A percentile compares a stretch with the other conserved stretches of the same genome.
phyloP scores from a whole-genome alignment of 2,329 filamentous ascomycete genomes.

The Ophiostoma novo-ulmi region DNA sequence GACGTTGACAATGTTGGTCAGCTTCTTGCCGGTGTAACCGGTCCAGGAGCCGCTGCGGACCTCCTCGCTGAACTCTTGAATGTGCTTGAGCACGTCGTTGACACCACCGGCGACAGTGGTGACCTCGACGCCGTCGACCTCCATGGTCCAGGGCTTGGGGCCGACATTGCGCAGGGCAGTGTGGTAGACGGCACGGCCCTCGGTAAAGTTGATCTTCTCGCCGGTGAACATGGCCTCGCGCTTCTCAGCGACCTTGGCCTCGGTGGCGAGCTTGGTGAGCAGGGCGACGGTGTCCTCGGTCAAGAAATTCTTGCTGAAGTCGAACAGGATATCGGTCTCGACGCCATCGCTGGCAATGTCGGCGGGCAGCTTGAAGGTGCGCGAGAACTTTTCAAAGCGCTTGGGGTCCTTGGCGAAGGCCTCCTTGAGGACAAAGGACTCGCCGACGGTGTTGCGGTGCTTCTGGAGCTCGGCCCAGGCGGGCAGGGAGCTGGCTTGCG shows the following conservation, averaged over 20 bases:
- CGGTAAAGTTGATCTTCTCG: constrained; percentile 99
- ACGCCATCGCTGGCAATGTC: constrained; percentile 52
- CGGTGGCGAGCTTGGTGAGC: constrained; percentile 82
- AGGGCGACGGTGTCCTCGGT: constrained; percentile 86
- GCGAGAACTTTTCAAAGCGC: constrained; percentile 86
- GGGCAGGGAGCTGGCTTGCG: constrained; percentile 77
- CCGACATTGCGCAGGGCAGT: constrained; percentile 85
- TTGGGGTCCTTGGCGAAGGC: constrained; percentile 83
- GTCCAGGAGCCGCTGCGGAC: constrained; percentile 94
- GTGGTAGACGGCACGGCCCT: constrained; percentile 93
- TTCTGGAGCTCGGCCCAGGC: constrained; percentile 88
- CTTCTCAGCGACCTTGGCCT: constrained; percentile 86
- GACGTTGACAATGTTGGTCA: constrained; percentile 94
- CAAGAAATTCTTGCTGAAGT: constrained; percentile 98
- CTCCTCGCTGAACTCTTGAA: constrained; percentile 97
- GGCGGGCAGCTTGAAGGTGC: constrained; percentile 76
- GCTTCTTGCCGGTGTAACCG: constrained; percentile 94
- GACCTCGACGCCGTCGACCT: constrained; percentile 88
- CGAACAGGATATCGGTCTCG: constrained; percentile 83
- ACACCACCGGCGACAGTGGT: constrained; percentile 85
- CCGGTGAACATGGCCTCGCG: constrained; percentile 96
- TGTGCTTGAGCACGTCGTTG: constrained; percentile 86
- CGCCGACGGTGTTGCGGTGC: constrained; percentile 80
- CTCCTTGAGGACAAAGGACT: constrained; percentile 87
- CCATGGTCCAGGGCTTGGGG: constrained; percentile 61